Evolutionary conservation across 1,284 basidiomycete genomes (phyloP), one percentile per base, ranked within the genome.

Genomic region (Gomphus sp.): DNA sequence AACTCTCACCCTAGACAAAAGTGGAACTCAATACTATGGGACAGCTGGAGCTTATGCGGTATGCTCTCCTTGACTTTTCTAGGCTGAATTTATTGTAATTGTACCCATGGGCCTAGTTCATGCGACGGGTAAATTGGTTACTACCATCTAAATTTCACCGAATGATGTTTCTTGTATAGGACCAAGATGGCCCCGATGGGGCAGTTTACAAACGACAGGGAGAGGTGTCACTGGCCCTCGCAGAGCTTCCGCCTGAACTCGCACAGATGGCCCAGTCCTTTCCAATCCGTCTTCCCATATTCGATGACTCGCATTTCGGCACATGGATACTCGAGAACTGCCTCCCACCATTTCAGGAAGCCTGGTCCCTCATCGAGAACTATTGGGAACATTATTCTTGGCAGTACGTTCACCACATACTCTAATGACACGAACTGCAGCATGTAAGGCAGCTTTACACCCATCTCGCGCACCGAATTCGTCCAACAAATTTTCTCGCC

Each of bases 381-480:
- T 59, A 54, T 41, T 59, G 52, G 52, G 58, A 59, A 44, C 58
- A 59, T 41, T 59, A 55, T 36, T 44, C 58, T 9, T 59, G 58
- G 58, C 58, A 59, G 58, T 59, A 28, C 11, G 58, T 55, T 4
- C 36, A 1, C 16, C 4, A 50, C 33, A 11, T 18, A 7, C 33
- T 50, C 11, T 18, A 16, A 34, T 7, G 49, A 33, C n/a, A 12
- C 28, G 14, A 34, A 34, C 33, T 34, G 0, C 4, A 34, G n/a
- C 22, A 11, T 10, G 31, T 34, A 34, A 33, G 14, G 31, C 25
- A 58, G 57, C 14, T 58, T 53, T 41, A 52, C 57, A 7, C 57
- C 57, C n/a, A 28, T 58, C n/a, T 28, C 57, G 7, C 57, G 57
- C 9, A 10, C 37, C n/a, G 34, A 11, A 4, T 58, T 58, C 37